Evolutionary conservation across 305 asterid genomes (phyloP), one percentile per base, ranked within the genome.

Genomic region (Fraxinus angustifolia): DNA sequence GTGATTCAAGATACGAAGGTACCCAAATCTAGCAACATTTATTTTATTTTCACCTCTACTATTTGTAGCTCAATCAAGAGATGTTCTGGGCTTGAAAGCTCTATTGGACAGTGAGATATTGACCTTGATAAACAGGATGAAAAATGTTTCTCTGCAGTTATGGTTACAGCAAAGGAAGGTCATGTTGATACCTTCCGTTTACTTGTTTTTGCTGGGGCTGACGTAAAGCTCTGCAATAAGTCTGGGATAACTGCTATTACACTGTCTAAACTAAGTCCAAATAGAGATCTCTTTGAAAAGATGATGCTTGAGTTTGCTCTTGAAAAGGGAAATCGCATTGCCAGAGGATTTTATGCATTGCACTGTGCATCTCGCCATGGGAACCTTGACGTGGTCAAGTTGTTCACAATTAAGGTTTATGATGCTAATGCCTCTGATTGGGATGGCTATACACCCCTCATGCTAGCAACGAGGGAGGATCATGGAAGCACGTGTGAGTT

Each of bases 361-460:
- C 97, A 93, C 42, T 92, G 90, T 71, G 98, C 98, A n/a, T 94
- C 98, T 31, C 91, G 92, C 0, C 82, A 87, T 26, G 97, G 94
- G 31, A 92, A 92, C 85, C 58, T 78, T 34, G 90, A 88, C 8
- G 97, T 96, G 0, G 93, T 91, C 48, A 90, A 85, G 84, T 68
- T 91, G 83, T 78, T 93, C 73, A 79, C 86, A 26, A 86, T 89
- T 83, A 88, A 91, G 82, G 93, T 93, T 3, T 92, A 92, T 56
- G 94, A 91, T 74, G 76, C 90, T 42, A 88, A 93, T 17, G 89
- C 89, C 58, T 78, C 81, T 0, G 97, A 93, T 33, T 90, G 90
- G 56, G 97, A 93, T 75, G 96, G 92, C 35, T 86, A 87, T 88
- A 92, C 97, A 0, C 91, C 98, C 0, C 92, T 93, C 70, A 92